Percentiles rank a stretch among this genome's conserved stretches.
Evolutionary conservation across 106 monocot genomes (phyloP).

Genomic region (Platanthera guangdongensis): DNA sequence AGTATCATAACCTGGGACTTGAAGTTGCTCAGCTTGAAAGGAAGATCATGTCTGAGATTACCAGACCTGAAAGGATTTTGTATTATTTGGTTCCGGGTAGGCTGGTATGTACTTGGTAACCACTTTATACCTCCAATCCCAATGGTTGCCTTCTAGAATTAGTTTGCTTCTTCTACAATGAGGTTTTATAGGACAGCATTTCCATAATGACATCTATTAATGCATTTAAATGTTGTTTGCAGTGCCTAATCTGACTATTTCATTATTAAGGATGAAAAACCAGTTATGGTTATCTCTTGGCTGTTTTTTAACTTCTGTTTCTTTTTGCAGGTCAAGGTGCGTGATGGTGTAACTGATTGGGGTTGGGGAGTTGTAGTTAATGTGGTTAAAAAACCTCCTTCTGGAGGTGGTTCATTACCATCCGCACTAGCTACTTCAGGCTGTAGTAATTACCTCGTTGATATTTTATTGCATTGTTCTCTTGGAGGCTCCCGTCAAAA

Average conservation of each 20-base stretch:
- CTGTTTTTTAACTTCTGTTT: not conserved
- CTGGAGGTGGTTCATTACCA: slow-evolving; percentile 33
- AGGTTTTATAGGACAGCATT: not conserved
- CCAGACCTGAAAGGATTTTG: slow-evolving; percentile 82
- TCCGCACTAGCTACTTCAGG: slow-evolving; percentile 38
- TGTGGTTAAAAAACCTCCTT: slow-evolving; percentile 74
- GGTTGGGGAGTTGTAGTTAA: slow-evolving; percentile 99
- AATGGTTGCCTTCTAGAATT: not conserved
- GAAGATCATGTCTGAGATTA: slow-evolving; percentile 90
- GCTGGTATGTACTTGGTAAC: slow-evolving; percentile 51
- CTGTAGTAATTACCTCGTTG: slow-evolving; percentile 58
- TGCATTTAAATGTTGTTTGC: not conserved
- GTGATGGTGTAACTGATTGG: slow-evolving; percentile 93
- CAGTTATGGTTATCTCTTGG: not conserved
- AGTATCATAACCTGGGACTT: slow-evolving; percentile 80
- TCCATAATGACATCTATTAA: not conserved
- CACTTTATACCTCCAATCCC: not conserved
- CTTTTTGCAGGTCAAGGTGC: slow-evolving; percentile 70
- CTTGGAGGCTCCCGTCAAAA: slow-evolving; percentile 57
- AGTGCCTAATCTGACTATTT: not conserved
- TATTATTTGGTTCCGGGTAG: slow-evolving; percentile 80
- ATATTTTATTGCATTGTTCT: slow-evolving; percentile 82
- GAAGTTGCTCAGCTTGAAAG: slow-evolving; percentile 78
- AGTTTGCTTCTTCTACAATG: not conserved
- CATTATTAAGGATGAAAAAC: not conserved